A percentile compares a stretch with the other conserved stretches of the same genome.
phyloP scores from a whole-genome alignment of 805 yeast species.

The Kodamaea jinghongensis region DNA sequence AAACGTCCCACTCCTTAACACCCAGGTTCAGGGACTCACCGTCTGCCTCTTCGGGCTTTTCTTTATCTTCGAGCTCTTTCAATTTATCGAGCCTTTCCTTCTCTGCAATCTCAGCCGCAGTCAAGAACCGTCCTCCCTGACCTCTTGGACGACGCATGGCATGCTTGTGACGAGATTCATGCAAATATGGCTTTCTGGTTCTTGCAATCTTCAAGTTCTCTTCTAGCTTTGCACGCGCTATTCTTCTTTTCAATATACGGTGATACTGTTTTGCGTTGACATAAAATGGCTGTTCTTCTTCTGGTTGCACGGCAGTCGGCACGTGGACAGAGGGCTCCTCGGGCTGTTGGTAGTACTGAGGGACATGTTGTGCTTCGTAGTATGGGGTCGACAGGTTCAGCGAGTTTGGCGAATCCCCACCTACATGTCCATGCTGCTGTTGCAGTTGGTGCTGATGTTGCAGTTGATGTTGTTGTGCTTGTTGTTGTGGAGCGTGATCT shows the following conservation, averaged over 20 bases:
- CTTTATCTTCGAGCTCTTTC: constrained; percentile 27
- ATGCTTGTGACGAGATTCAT: constrained; percentile 96
- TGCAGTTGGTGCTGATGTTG: constrained; percentile 3
- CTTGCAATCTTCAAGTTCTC: constrained; percentile 84
- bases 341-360: constrained; percentile 10
- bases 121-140: constrained; percentile 94
- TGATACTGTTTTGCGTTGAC: constrained; percentile 98
- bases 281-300: constrained; percentile 84
- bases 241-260: constrained; percentile 85
- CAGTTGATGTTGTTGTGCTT: neutral
- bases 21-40: neutral
- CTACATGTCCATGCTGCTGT: constrained; percentile 1
- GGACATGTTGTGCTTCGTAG: constrained; percentile 21
- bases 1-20: no score
- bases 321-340: constrained; percentile 13
- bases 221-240: constrained; percentile 90
- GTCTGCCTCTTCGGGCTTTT: neutral
- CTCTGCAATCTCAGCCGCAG: constrained; percentile 72
- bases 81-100: constrained; percentile 40
- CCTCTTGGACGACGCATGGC: constrained; percentile 99
- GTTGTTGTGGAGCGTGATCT: neutral
- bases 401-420: constrained; percentile 9
- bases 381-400: constrained; percentile 21
- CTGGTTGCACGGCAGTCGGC: constrained; percentile 14
- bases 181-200: constrained; percentile 90